Evolutionary conservation across 768 basidiomycete genomes (phyloP).

Genomic region (Sporobolomyces roseus): DNA sequence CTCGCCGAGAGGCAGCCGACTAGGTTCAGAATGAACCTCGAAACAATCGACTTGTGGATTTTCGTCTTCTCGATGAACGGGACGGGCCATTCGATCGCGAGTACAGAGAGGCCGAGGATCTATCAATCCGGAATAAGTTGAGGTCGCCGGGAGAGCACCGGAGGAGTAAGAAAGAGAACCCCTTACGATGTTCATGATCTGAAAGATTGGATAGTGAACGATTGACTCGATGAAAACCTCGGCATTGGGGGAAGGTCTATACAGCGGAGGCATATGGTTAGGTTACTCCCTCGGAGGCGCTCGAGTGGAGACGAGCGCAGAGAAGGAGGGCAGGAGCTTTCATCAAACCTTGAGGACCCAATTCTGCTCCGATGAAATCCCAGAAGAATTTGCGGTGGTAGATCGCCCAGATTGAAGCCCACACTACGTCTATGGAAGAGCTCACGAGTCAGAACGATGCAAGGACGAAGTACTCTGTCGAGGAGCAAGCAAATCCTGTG

Average conservation of each 20-base stretch:
- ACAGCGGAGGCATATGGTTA: too few species aligned
- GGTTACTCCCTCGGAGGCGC: not conserved
- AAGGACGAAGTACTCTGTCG: not conserved
- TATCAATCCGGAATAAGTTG: too few species aligned
- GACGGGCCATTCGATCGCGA: slow-evolving; percentile 70
- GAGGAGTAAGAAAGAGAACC: not conserved
- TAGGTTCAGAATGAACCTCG: slow-evolving; percentile 60
- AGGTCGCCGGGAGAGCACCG: not conserved
- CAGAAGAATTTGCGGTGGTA: slow-evolving; percentile 92
- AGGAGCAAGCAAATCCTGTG: not conserved
- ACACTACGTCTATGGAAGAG: slow-evolving; percentile 61
- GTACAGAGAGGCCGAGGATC: slow-evolving; percentile 58
- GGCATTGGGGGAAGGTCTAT: slow-evolving; percentile 60
- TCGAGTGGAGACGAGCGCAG: not conserved
- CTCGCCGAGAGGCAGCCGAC: slow-evolving; percentile 57
- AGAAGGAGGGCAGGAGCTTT: slow-evolving; percentile 6
- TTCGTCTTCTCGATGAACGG: slow-evolving; percentile 49
- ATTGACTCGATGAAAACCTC: slow-evolving; percentile 68
- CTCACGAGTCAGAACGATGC: not conserved
- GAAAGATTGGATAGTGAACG: slow-evolving; percentile 72
- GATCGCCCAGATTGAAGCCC: slow-evolving; percentile 75
- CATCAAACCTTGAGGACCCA: slow-evolving; percentile 50
- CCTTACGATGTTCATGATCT: slow-evolving; percentile 58
- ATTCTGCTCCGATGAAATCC: slow-evolving; percentile 81
- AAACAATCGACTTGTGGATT: slow-evolving; percentile 48